A percentile compares a stretch with the other conserved stretches of the same genome.
phyloP scores from a whole-genome alignment of 2,329 filamentous ascomycete species.

The Fusarium sp. region DNA sequence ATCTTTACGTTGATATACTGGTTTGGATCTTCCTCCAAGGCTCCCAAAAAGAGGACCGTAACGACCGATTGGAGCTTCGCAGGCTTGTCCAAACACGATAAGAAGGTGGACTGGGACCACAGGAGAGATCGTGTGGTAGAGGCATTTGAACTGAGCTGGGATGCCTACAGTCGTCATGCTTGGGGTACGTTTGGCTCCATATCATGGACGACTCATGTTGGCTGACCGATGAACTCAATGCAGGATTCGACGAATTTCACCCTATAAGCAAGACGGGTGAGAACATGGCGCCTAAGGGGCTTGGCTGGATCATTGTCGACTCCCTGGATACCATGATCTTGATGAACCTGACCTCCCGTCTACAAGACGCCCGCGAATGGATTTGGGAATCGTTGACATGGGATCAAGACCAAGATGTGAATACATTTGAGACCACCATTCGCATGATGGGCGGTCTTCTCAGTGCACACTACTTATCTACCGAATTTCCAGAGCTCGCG shows the following conservation, averaged over 20 bases:
- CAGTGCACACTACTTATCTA: conserved; percentile 95
- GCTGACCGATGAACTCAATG: conserved; percentile 45
- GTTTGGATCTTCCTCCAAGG: conserved; percentile 66
- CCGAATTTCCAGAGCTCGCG: conserved; percentile 81
- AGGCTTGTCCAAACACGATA: conserved; percentile 60
- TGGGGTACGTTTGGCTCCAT: conserved; percentile 76
- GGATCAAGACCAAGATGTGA: conserved; percentile 94
- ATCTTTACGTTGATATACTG: conserved; percentile 75
- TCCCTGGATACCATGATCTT: conserved; percentile 96
- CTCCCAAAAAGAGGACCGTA: conserved; percentile 52
- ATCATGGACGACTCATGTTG: conserved; percentile 4
- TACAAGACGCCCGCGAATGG: conserved; percentile 90
- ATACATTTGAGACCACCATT: conserved; percentile 97
- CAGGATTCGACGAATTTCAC: conserved; percentile 86
- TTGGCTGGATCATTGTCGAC: conserved; percentile 99
- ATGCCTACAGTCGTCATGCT: conserved; percentile 89
- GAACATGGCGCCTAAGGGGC: conserved; percentile 87
- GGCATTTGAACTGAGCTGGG: conserved; percentile 92
- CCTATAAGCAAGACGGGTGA: conserved; percentile 82
- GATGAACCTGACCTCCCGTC: conserved; percentile 92
- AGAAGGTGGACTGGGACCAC: conserved; percentile 76
- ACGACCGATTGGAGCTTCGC: conserved; percentile 69
- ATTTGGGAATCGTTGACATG: conserved; percentile 83
- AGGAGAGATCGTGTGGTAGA: conserved; percentile 86
- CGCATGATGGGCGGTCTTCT: conserved; percentile 95